Conservation (phyloP, 2,329 filamentous ascomycete species). For the Xylaria digitata region DNA sequence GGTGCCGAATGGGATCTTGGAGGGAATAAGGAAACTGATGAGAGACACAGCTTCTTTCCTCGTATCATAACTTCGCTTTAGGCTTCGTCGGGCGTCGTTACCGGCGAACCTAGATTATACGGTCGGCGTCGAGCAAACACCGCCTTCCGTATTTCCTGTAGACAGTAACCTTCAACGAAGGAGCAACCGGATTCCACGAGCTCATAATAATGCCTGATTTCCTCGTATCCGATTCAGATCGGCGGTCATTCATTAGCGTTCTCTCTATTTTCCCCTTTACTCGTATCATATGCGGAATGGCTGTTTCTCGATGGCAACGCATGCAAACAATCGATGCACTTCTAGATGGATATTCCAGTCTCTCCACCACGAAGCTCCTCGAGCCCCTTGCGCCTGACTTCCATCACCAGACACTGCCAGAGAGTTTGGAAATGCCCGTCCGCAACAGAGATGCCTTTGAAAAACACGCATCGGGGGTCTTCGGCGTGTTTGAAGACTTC, state of each 20-base stretch:
- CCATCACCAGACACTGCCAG: slow-evolving; percentile 54
- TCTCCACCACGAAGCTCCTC: slow-evolving; percentile 54
- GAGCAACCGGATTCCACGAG: background rate
- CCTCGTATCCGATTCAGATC: slow-evolving; percentile 10
- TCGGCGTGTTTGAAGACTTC: slow-evolving; percentile 56
- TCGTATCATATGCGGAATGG: slow-evolving; percentile 11
- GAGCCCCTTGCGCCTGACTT: slow-evolving; percentile 52
- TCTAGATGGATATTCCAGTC: slow-evolving; percentile 55
- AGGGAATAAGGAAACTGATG: background rate
- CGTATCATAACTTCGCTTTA: slow-evolving; percentile 4
- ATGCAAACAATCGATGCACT: slow-evolving; percentile 35
- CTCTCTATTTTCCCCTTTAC: background rate
- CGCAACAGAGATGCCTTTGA: slow-evolving; percentile 53
- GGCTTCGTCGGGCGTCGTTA: background rate
- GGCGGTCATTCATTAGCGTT: background rate
- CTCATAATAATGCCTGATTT: background rate
- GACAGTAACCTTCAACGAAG: background rate
- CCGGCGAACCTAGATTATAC: background rate
- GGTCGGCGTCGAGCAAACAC: slow-evolving; percentile 1
- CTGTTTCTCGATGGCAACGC: slow-evolving; percentile 15
- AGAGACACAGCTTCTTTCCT: background rate
- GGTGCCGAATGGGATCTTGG: background rate
- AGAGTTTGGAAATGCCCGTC: slow-evolving; percentile 53
- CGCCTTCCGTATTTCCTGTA: background rate
- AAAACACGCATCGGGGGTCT: slow-evolving; percentile 54